Evolutionary conservation across 106 monocot genomes (phyloP).

Genomic region (Dactylorhiza incarnata): DNA sequence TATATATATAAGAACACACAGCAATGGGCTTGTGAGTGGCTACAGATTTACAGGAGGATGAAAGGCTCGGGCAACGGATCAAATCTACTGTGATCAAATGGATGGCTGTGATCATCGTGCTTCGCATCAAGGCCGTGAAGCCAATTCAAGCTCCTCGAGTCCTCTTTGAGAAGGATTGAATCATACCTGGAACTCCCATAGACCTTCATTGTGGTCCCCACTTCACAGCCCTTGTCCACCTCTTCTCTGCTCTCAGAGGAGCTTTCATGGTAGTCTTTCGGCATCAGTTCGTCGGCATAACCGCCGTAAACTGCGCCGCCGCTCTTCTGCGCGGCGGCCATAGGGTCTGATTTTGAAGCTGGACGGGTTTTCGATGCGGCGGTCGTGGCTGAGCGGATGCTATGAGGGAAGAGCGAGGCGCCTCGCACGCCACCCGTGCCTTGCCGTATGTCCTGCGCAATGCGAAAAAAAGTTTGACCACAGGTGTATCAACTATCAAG

Average conservation of each 20-base stretch:
- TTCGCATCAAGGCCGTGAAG: conserved; percentile 53
- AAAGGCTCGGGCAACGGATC: conserved; percentile 54
- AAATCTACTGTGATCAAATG: conserved; percentile 44
- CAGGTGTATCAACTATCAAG: too few species aligned
- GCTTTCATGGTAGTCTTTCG: conserved; percentile 12
- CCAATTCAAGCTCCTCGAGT: conserved; percentile 60
- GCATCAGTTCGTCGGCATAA: conserved; percentile 5
- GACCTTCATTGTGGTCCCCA: conserved; percentile 17
- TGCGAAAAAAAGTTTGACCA: background rate
- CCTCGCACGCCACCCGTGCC: conserved; percentile 34
- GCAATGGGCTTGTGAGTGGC: background rate
- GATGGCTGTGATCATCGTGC: conserved; percentile 25
- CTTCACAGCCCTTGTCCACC: background rate
- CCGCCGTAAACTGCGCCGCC: background rate
- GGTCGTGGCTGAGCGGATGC: conserved; percentile 21
- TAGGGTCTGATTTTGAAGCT: conserved; percentile 12
- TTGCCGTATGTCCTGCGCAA: conserved; percentile 45
- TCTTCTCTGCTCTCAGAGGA: conserved; percentile 7
- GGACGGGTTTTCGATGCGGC: conserved; percentile 15
- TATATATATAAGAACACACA: background rate
- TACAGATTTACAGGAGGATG: conserved; percentile 9
- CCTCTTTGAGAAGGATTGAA: conserved; percentile 57
- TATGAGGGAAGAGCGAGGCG: conserved; percentile 51
- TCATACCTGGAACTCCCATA: conserved; percentile 56
- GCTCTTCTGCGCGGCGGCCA: background rate